Percentiles rank a stretch among this genome's conserved stretches.
These are phyloP conservation scores for Syzygium syzygioides DNA, from an alignment of 441 rosid genomes.

Conservation along the genomic window DNA sequence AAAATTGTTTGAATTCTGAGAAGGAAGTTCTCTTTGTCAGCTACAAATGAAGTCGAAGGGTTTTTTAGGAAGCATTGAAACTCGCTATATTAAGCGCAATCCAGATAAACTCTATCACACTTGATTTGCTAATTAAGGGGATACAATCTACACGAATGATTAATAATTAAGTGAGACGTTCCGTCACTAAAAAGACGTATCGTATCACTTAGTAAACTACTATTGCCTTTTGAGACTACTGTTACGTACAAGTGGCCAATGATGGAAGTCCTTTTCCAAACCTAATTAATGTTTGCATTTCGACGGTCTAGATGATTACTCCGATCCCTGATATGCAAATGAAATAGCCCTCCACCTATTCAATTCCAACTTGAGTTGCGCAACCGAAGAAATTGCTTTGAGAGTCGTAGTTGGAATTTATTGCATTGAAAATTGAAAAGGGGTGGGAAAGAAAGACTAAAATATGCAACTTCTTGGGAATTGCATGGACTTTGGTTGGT, in stretches of 20 bases:
- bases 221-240: not conserved
- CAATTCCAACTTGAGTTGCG: not conserved
- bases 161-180: not conserved
- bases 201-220: not conserved
- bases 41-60: not conserved
- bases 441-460: not conserved
- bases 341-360: not conserved
- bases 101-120: not conserved
- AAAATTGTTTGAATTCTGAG: not conserved
- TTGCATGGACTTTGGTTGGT: not conserved
- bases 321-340: not conserved
- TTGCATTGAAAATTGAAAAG: not conserved
- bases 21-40: not conserved
- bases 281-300: not conserved
- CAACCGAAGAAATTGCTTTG: not conserved
- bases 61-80: not conserved
- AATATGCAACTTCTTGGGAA: not conserved
- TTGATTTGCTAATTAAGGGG: not conserved
- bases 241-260: not conserved
- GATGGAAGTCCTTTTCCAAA: not conserved
- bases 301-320: not conserved
- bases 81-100: not conserved
- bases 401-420: not conserved
- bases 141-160: not conserved
- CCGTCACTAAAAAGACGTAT: not conserved